Conservation (phyloP, 345 rosid genomes). For the Melaleuca quinquenervia region DNA sequence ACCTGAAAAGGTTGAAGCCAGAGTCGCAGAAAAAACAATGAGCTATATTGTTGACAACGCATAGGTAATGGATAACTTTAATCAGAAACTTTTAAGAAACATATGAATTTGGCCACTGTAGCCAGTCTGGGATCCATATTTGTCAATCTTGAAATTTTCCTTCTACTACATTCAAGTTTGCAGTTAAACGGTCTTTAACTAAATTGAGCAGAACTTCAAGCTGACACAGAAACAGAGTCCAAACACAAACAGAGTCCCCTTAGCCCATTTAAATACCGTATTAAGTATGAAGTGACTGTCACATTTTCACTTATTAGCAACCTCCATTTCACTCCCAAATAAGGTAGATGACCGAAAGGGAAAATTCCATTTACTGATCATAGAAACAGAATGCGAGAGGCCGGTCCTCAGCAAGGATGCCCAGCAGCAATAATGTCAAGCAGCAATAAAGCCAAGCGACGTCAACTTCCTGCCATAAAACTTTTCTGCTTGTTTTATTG, state of each 20-base stretch:
- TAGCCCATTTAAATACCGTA: not conserved
- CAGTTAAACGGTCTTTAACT: not conserved
- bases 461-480: not conserved
- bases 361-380: conserved; percentile 18
- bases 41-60: not conserved
- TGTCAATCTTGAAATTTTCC: not conserved
- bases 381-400: conserved; percentile 31
- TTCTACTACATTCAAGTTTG: not conserved
- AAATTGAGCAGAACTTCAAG: not conserved
- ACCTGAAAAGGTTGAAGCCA: conserved; percentile 35
- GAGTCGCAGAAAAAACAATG: not conserved
- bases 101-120: not conserved
- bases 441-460: not conserved
- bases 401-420: conserved; percentile 11
- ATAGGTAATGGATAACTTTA: not conserved
- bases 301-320: not conserved
- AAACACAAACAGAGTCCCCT: not conserved
- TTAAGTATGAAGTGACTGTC: not conserved
- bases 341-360: not conserved
- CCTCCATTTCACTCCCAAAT: not conserved
- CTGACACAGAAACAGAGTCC: not conserved
- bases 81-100: not conserved
- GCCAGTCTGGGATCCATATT: not conserved
- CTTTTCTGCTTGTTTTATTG: not conserved
- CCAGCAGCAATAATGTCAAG: conserved; percentile 5